Evolutionary conservation across 306 rosid species (phyloP), one percentile per base, ranked within the genome.

Genomic region (Ammopiptanthus mongolicus): DNA sequence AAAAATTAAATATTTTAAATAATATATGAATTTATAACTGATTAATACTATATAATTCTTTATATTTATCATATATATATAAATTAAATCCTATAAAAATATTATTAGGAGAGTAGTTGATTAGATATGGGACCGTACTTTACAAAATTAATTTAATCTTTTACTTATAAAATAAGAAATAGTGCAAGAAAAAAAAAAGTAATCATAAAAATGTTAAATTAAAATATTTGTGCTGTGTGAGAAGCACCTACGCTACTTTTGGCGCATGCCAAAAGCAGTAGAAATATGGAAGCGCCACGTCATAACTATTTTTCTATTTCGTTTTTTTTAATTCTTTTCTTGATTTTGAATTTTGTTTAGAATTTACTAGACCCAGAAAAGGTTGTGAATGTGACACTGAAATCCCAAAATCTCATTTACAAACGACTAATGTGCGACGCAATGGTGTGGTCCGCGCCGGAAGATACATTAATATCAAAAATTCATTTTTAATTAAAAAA

Each of bases 241-340:
- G 63, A 73, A 83, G 81, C 87, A 88, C 84, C 86, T 83, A 88
- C 70, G 41, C 57, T 53, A 66, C 91, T 90, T 90, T 90, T 84
- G 82, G 53, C 90, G 89, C 90, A 75, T 84, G 96, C 87, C 78
- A 76, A 90, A 90, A 84, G 89, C 80, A 73, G 44, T 64, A 13
- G 70, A 58, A 78, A 73, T 61, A 44, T 46, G 71, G 5, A 65
- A 73, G 65, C 74, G 55, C 47, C 42, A 73, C 68, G 25, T 31
- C 57, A 29, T 34, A 42, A 10, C 28, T 11, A 63, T 17, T 64
- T 68, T 19, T 25, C 11, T 21, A 5, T 3, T 17, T 10, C 3
- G 10, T 5, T 11, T 5, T 51, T 15, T 28, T 11, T 2, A 0
- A 2, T 5, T 15, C n/a, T n/a, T 48, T 48, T 5, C 3, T 15